Conservation (phyloP, 305 asterid species). For the Solanum hybrid region DNA sequence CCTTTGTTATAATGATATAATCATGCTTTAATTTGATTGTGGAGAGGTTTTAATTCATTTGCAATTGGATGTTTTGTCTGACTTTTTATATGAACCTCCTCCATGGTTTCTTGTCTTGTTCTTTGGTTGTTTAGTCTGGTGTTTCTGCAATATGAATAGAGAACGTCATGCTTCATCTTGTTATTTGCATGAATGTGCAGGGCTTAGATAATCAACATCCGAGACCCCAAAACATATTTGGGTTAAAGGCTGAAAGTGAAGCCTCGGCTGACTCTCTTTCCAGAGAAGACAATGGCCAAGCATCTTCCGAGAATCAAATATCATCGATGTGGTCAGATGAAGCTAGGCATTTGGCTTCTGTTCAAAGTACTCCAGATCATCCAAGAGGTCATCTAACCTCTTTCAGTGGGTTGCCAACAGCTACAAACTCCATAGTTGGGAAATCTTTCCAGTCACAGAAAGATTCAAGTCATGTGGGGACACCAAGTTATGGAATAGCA, state of each 20-base stretch:
- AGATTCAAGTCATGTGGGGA: slow-evolving; percentile 31
- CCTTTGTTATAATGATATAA: background rate
- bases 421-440: slow-evolving; percentile 25
- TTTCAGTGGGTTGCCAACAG: slow-evolving; percentile 27
- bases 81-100: background rate
- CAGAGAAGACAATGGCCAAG: slow-evolving; percentile 25
- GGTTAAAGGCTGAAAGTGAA: slow-evolving; percentile 45
- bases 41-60: background rate
- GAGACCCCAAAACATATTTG: slow-evolving; percentile 23
- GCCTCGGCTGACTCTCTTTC: slow-evolving; percentile 47
- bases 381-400: slow-evolving; percentile 38
- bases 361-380: slow-evolving; percentile 23
- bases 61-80: background rate
- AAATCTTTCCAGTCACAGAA: slow-evolving; percentile 35
- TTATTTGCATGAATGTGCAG: slow-evolving; percentile 25
- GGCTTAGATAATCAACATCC: slow-evolving; percentile 31
- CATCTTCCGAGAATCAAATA: slow-evolving; percentile 30
- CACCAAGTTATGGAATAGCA: slow-evolving; percentile 25
- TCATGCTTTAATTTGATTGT: background rate
- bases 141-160: background rate
- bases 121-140: background rate
- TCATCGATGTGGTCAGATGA: slow-evolving; percentile 44
- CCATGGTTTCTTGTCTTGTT: background rate
- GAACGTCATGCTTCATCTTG: background rate
- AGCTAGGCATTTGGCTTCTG: slow-evolving; percentile 22